A percentile compares a stretch with the other conserved stretches of the same genome.
Conservation (phyloP, 345 rosid genomes). For the Boechera stricta region DNA sequence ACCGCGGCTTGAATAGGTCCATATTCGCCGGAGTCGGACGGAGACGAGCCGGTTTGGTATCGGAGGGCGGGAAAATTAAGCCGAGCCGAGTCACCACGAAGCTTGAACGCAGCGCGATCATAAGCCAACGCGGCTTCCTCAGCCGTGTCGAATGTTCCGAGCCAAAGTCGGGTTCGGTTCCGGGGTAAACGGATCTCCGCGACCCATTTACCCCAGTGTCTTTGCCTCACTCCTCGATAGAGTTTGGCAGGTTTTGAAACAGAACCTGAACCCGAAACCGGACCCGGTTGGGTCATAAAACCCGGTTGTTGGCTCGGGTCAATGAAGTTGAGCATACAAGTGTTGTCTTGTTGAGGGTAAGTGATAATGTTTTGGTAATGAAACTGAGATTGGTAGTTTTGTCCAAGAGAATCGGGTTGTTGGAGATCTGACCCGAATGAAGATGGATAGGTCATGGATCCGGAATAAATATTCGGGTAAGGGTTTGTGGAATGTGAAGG, state of each 20-base stretch:
- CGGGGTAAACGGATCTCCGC: conserved; percentile 95
- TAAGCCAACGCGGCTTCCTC: conserved; percentile 96
- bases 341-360: conserved; percentile 25
- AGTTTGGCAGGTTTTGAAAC: conserved; percentile 68
- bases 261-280: conserved; percentile 41
- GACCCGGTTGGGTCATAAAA: conserved; percentile 52
- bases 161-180: conserved; percentile 95
- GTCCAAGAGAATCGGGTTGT: conserved; percentile 39
- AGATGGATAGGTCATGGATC: conserved; percentile 47
- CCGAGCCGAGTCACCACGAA: conserved; percentile 83
- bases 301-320: conserved; percentile 49
- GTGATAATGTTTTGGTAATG: conserved; percentile 58
- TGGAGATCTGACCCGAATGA: conserved; percentile 51
- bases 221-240: conserved; percentile 87
- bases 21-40: conserved; percentile 65
- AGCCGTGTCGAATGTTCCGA: conserved; percentile 92
- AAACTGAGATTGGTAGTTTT: conserved; percentile 60
- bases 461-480: conserved; percentile 47
- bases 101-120: conserved; percentile 87
- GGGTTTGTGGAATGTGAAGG: conserved; percentile 37
- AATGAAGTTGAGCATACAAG: conserved; percentile 41
- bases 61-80: conserved; percentile 81
- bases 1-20: conserved; percentile 84
- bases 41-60: conserved; percentile 59
- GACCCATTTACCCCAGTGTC: conserved; percentile 99